phyloP scores from a whole-genome alignment of 805 yeast genomes.

The Maudiozyma pseudohumilis region DNA sequence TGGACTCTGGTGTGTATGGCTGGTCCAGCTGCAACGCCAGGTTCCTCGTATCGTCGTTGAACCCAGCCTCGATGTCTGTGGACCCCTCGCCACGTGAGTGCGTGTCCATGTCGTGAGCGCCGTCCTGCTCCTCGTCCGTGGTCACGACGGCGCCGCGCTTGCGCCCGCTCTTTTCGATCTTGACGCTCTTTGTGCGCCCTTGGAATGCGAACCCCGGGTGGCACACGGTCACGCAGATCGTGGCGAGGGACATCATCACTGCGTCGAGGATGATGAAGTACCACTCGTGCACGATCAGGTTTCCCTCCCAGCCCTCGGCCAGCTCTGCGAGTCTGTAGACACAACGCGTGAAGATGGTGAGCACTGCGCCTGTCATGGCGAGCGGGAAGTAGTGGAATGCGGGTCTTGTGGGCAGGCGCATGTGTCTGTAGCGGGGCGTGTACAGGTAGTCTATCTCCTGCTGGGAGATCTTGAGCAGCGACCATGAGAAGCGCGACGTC shows the following conservation, averaged over 20 bases:
- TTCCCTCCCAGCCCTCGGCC: constrained; percentile 54
- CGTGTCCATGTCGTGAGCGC: too few species aligned
- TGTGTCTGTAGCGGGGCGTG: constrained; percentile 18
- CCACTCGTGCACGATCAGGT: constrained; percentile 48
- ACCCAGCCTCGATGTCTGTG: too few species aligned
- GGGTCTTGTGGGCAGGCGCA: constrained; percentile 25
- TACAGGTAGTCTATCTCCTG: constrained; percentile 16
- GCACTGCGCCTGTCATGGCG: constrained; percentile 38
- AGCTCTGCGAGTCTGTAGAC: constrained; percentile 66
- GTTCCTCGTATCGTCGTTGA: too few species aligned
- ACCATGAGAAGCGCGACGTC: constrained; percentile 9
- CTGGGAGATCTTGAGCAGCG: constrained; percentile 13
- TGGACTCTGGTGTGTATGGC: too few species aligned
- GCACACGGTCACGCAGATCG: constrained; percentile 37
- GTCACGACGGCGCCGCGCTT: too few species aligned
- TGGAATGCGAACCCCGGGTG: constrained; percentile 55
- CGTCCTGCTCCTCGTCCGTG: too few species aligned
- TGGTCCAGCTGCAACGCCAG: too few species aligned
- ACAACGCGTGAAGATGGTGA: constrained; percentile 55
- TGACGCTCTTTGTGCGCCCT: constrained; percentile 23
- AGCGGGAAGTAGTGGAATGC: constrained; percentile 37
- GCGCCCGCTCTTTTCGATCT: constrained; percentile 16
- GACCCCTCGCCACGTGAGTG: too few species aligned
- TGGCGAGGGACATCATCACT: constrained; percentile 46
- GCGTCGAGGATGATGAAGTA: constrained; percentile 55